A percentile compares a stretch with the other conserved stretches of the same genome.
Conservation (phyloP, 2,329 filamentous ascomycete genomes). For the Cladosporium sp. region DNA sequence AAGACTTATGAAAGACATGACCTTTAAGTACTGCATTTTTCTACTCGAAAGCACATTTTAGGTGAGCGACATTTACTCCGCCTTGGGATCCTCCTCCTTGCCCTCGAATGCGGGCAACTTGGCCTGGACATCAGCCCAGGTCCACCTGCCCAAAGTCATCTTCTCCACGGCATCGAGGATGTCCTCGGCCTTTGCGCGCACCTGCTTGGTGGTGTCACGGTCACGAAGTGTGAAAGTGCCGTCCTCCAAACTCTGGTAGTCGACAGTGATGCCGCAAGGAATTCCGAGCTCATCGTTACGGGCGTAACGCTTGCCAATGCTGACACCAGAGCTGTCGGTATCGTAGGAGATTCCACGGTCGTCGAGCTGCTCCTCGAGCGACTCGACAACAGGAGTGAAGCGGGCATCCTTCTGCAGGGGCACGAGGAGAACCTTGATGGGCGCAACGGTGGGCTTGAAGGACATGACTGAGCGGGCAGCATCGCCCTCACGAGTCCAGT, state of each 20-base stretch:
- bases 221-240: constrained; percentile 84
- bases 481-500: constrained; percentile 85
- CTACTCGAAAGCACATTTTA: not conserved
- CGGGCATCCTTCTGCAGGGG: constrained; percentile 79
- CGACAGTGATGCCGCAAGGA: constrained; percentile 88
- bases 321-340: constrained; percentile 86
- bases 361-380: constrained; percentile 75
- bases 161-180: constrained; percentile 73
- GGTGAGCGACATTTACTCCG: constrained; percentile 24
- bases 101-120: constrained; percentile 83
- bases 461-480: constrained; percentile 82
- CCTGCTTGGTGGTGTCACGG: constrained; percentile 86
- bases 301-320: constrained; percentile 91
- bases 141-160: constrained; percentile 63
- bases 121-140: constrained; percentile 70
- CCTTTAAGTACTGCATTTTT: not conserved
- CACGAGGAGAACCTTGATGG: constrained; percentile 91
- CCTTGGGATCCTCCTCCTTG: constrained; percentile 58
- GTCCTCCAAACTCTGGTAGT: constrained; percentile 93
- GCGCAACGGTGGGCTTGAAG: constrained; percentile 78
- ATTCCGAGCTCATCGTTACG: constrained; percentile 96
- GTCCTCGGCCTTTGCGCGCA: constrained; percentile 78
- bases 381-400: constrained; percentile 75
- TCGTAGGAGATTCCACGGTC: constrained; percentile 77
- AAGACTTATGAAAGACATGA: not conserved